Evolutionary conservation across 2,329 filamentous ascomycete species (phyloP), one percentile per base, ranked within the genome.

Genomic region (Penicillium sp.): DNA sequence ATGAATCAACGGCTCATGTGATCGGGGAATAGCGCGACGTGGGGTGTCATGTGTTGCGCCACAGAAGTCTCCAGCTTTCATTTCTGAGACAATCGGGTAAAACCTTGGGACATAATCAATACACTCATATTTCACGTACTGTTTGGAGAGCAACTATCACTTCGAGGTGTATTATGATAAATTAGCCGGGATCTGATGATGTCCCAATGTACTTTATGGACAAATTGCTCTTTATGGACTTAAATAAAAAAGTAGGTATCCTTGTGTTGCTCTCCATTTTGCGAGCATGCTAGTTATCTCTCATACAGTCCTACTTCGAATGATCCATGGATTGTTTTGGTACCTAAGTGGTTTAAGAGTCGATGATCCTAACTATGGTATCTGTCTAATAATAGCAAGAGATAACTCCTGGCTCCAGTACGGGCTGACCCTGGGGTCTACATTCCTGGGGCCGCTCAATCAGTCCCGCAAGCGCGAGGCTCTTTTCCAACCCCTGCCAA

Each of bases 1-100:
- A 39, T 4, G 21, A 16, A n/a, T 27, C 45, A 13, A 51, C 19
- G 14, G 50, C 29, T 53, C 50, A 53, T 53, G 50, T 53, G 50
- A 53, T 43, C 42, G 29, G 16, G 49, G n/a, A 50, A 22, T n/a
- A 10, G 49, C 35, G 35, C 35, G 22, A 33, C 11, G 47, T 49
- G 31, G 47, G 29, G 47, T 21, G 21, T 49, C 47, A 49, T 35
- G 47, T 16, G 31, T 24, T 31, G 29, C 47, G 47, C 47, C 47
- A 49, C 47, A 49, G 29, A 49, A 49, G 19, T 13, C 26, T 21
- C 19, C n/a, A 11, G 8, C 35, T n/a, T 37, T 16, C 35, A 39
- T 39, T 39, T 19, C n/a, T 39, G 29, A 37, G 35, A 37, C n/a
- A 37, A 37, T 19, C 16, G 16, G 16, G 6, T 37, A 8, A 37